Percentiles rank a stretch among this genome's conserved stretches.
phyloP scores from a whole-genome alignment of 1,284 basidiomycete species.

The Trichosporon faecale region DNA sequence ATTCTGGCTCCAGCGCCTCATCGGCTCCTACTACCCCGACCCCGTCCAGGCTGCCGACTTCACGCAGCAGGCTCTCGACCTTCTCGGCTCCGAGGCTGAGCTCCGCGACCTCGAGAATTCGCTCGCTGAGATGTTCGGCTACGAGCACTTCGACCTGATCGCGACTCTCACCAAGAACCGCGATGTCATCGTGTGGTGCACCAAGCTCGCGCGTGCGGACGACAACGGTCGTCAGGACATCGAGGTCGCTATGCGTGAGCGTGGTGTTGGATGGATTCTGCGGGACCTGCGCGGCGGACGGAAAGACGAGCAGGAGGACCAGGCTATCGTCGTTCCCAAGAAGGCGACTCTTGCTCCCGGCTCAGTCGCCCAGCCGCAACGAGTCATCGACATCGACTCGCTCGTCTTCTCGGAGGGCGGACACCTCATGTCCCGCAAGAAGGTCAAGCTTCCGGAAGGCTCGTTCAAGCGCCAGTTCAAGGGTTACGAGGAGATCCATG shows the following conservation, averaged over 20 bases:
- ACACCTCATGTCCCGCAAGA: constrained; percentile 97
- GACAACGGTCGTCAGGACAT: constrained; percentile 89
- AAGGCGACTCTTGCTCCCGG: constrained; percentile 87
- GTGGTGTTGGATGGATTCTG: constrained; percentile 92
- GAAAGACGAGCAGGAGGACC: constrained; percentile 55
- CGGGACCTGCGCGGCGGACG: constrained; percentile 79
- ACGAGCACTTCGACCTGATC: constrained; percentile 83
- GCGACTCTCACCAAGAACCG: constrained; percentile 91
- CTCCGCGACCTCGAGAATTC: constrained; percentile 94
- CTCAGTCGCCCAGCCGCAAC: constrained; percentile 80
- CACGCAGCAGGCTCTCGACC: constrained; percentile 76
- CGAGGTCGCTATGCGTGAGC: constrained; percentile 98
- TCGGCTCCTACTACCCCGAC: constrained; percentile 86
- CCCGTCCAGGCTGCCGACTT: constrained; percentile 92
- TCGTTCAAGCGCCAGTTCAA: constrained; percentile 96
- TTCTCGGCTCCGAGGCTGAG: constrained; percentile 84
- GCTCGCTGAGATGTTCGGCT: constrained; percentile 96
- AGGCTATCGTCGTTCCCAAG: constrained; percentile 63
- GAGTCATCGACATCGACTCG: constrained; percentile 82
- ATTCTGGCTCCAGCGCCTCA: constrained; percentile 96
- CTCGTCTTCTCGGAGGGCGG: constrained; percentile 96
- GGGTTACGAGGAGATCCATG: constrained; percentile 97
- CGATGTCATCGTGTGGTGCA: constrained; percentile 97
- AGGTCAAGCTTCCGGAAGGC: constrained; percentile 93
- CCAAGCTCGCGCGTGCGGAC: constrained; percentile 84